Conservation (phyloP, 192 early-diverging fungal genomes). For the Dispira parvispora region DNA sequence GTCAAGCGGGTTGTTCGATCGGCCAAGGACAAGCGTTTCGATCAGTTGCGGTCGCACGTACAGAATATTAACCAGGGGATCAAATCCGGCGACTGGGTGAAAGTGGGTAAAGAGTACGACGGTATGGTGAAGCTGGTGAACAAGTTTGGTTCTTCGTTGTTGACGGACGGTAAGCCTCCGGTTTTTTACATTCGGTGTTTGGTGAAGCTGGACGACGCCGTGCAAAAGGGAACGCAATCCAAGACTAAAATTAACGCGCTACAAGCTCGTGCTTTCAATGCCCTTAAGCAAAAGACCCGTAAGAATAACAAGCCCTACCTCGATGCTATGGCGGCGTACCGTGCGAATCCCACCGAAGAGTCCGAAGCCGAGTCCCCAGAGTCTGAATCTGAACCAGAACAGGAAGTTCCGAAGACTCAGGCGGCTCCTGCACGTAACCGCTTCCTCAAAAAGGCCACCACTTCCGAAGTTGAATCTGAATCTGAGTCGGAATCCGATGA, state of each 20-base stretch:
- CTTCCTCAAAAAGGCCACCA: no score
- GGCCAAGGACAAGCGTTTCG: conserved; percentile 53
- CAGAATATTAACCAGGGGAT: conserved; percentile 44
- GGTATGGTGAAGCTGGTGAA: neutral
- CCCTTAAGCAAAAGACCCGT: conserved; percentile 84
- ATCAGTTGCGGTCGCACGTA: conserved; percentile 49
- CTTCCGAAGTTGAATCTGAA: no score
- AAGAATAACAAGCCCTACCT: conserved; percentile 72
- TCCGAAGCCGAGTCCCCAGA: conserved; percentile 19
- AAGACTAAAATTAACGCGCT: conserved; percentile 73
- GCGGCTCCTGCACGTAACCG: conserved; percentile 13
- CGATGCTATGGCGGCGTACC: conserved; percentile 48
- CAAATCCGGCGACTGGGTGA: conserved; percentile 75
- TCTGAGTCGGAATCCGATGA: neutral
- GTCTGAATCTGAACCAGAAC: conserved; percentile 17
- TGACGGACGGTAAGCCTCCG: conserved; percentile 20
- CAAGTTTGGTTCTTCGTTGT: conserved; percentile 7
- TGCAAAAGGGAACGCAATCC: conserved; percentile 40
- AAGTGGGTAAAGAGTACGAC: conserved; percentile 37
- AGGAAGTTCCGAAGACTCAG: conserved; percentile 14
- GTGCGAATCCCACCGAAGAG: conserved; percentile 21
- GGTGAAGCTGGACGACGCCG: conserved; percentile 56
- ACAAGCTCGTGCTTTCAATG: conserved; percentile 67
- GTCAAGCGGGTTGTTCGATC: conserved; percentile 60
- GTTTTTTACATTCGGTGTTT: conserved; percentile 56